A percentile compares a stretch with the other conserved stretches of the same genome.
These are phyloP conservation scores for Leccinum incarnatum DNA, from an alignment of 768 basidiomycete genomes.

Conservation along the genomic window DNA sequence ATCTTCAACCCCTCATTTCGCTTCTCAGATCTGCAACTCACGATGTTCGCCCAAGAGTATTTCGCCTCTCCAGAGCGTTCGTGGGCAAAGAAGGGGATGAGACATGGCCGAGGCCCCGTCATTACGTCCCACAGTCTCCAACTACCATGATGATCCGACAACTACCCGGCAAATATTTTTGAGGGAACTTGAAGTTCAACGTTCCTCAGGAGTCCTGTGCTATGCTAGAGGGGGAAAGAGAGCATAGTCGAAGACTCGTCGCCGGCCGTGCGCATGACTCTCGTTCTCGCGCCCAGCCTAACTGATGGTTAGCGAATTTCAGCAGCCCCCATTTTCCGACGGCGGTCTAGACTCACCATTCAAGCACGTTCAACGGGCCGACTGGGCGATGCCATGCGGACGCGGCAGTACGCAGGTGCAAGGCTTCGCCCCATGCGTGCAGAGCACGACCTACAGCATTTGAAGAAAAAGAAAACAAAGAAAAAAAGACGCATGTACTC, in stretches of 20 bases:
- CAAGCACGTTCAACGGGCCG: not conserved
- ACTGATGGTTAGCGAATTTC: not conserved
- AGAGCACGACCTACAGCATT: conserved; percentile 3
- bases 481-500: conserved; percentile 31
- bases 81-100: not conserved
- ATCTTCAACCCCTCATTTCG: conserved; percentile 1
- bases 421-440: conserved; percentile 7
- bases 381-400: not conserved
- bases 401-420: not conserved
- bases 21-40: conserved; percentile 1
- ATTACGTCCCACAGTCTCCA: conserved; percentile 6
- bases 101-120: not conserved
- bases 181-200: not conserved
- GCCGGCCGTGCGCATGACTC: not conserved
- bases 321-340: not conserved
- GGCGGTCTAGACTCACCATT: not conserved
- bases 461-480: conserved; percentile 1
- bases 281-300: not conserved
- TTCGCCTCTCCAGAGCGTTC: not conserved
- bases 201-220: conserved; percentile 7
- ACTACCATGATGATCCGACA: not conserved
- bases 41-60: not conserved
- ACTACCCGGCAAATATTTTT: not conserved
- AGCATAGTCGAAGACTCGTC: not conserved
- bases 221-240: not conserved